Base-by-base conservation (phyloP, 1,284 basidiomycete genomes). In the Moesziomyces sp. region DNA sequence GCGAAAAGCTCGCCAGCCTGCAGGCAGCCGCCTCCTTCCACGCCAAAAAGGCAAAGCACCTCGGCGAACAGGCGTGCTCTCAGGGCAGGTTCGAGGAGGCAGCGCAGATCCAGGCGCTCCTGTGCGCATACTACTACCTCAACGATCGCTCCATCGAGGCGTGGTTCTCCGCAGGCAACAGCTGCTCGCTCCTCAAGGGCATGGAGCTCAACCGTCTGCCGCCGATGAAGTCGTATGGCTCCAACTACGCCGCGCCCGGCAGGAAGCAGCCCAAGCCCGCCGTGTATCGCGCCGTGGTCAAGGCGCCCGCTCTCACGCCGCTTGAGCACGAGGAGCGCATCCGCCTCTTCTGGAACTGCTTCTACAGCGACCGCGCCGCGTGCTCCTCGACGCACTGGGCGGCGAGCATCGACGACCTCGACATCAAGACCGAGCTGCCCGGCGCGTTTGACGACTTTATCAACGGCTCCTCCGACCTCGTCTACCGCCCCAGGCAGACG, bases 301-400 rank as follows among this genome's bases (percentile, higher is more conserved):
- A 58, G 40, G 33, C n/a, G 35, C 53, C 57, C 14, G 59, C 68
- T 21, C 44, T 43, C 9, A 68, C 54, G 1, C 60, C 60, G 3
- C 52, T 75, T 23, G 73, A 75, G 55, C 73, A 75, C 51, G 73
- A 75, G 45, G 63, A 75, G 45, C 63, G 73, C 44, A 38, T 75
- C 23, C 73, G 73, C 11, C 68, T 75, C 30, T 75, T 75, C 51
- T 75, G 73, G 73, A 64, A 67, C 51, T 67, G 60, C 47, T 71
- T 64, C 58, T 75, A 72, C 60, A 69, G 59, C 58, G 76, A 78
- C 28, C 64, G 70, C 24, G 68, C 64, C 13, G 76, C 73, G 13
- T 69, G 69, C 47, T 63, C 76, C n/a, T 73, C 74, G 5, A 73
- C 73, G 9, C 59, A 71, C 43, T 78, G 76, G 76, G 70, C 76